Base-by-base conservation (phyloP, 495 filamentous ascomycete species). In the Xylaria intraflava region DNA sequence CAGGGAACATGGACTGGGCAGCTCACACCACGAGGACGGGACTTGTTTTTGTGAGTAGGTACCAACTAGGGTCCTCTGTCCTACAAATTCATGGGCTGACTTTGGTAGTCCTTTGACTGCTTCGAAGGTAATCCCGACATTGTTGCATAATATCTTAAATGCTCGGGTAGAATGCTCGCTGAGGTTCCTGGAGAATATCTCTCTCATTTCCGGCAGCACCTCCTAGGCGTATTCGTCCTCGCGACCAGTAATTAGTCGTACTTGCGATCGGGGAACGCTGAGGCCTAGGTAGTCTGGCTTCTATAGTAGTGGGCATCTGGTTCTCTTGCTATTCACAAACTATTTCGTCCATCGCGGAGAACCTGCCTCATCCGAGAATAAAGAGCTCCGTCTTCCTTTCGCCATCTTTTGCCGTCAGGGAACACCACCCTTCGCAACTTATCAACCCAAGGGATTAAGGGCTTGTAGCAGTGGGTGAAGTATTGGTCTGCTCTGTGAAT, bases 341-440 rank as follows among this genome's bases (percentile, higher is more conserved):
- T n/a, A n/a, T n/a, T n/a, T n/a, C n/a, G n/a, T n/a, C n/a, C n/a
- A n/a, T n/a, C n/a, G n/a, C n/a, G n/a, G n/a, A n/a, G n/a, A n/a
- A n/a, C n/a, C n/a, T n/a, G n/a, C n/a, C n/a, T n/a, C n/a, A n/a
- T n/a, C n/a, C n/a, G n/a, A n/a, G n/a, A n/a, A n/a, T n/a, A n/a
- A n/a, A n/a, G n/a, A n/a, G n/a, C n/a, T n/a, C n/a, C n/a, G n/a
- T n/a, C n/a, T n/a, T 41, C 47, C 33, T 39, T 52, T 38, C 58
- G 46, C 57, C 62, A 64, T 41, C 62, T 67, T 39, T 51, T 17
- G 36, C 59, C 62, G 24, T 56, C 53, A 31, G 64, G 67, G 58
- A 70, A 71, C 22, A 71, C 63, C 10, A 39, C 53, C 31, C 44
- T 56, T 39, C 61, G 65, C 27, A 71, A 47, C 30, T 51, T 57